Percentiles rank a stretch among this genome's conserved stretches.
phyloP scores from a whole-genome alignment of 2,329 filamentous ascomycete genomes.

The Juglanconis juglandina region DNA sequence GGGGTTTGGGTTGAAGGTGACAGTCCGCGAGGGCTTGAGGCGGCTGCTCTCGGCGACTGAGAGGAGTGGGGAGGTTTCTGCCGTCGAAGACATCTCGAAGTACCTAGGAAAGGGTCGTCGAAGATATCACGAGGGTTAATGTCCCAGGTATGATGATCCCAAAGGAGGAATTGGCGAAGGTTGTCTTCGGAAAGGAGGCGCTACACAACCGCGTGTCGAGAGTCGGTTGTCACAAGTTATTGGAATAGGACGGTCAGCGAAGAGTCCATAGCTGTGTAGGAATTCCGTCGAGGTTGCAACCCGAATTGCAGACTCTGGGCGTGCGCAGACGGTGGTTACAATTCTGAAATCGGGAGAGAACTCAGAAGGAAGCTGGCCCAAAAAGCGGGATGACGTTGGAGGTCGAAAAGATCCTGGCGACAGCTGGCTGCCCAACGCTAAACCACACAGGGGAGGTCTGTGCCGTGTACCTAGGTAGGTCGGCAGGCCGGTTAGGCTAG shows the following conservation, averaged over 20 bases:
- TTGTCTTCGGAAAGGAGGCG: too few species aligned
- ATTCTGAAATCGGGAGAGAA: background rate
- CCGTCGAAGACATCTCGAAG: conserved; percentile 13
- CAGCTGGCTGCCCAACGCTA: background rate
- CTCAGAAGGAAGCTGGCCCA: background rate
- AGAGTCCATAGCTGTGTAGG: too few species aligned
- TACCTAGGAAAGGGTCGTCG: background rate
- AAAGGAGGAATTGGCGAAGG: background rate
- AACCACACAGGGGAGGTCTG: background rate
- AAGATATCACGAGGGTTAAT: background rate
- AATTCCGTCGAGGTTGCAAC: too few species aligned
- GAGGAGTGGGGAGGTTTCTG: conserved; percentile 24
- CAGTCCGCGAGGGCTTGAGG: conserved; percentile 55
- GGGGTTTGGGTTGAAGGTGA: conserved; percentile 74
- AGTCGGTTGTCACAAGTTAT: too few species aligned
- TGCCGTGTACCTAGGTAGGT: background rate
- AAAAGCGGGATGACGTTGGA: conserved; percentile 1
- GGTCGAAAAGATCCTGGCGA: background rate
- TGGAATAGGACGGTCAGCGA: too few species aligned
- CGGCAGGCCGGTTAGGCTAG: too few species aligned
- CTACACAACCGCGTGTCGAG: too few species aligned
- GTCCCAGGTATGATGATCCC: background rate
- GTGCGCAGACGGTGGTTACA: too few species aligned
- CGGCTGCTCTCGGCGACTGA: conserved; percentile 29
- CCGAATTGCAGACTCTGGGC: background rate